Percentiles rank a stretch among this genome's conserved stretches.
Conservation (phyloP, 345 rosid species). For the Mangifera indica region DNA sequence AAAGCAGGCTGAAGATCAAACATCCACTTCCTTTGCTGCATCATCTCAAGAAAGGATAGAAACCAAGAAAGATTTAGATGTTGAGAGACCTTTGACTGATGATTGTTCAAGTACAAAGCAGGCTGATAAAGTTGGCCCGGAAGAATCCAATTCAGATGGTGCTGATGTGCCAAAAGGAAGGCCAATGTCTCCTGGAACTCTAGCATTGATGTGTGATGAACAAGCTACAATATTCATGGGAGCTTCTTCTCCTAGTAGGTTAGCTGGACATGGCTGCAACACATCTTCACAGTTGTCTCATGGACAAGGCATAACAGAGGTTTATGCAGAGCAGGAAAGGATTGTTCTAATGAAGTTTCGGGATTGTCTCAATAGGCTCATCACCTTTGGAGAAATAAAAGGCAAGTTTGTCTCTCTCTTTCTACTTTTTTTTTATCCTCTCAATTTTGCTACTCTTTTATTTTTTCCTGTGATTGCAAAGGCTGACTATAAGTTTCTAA, state of each 20-base stretch:
- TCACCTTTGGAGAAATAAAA: constrained; percentile 82
- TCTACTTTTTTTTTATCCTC: not conserved
- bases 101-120: constrained; percentile 56
- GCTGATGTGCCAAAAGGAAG: constrained; percentile 59
- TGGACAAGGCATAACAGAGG: constrained; percentile 60
- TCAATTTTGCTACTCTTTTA: not conserved
- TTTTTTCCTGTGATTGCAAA: not conserved
- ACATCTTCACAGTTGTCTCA: constrained; percentile 48
- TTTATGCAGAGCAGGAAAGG: constrained; percentile 82
- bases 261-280: constrained; percentile 47
- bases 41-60: constrained; percentile 51
- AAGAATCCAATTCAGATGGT: constrained; percentile 53
- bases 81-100: constrained; percentile 47
- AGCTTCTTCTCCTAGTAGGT: constrained; percentile 61
- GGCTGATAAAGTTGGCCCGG: constrained; percentile 48
- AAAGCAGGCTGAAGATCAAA: constrained; percentile 46
- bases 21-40: constrained; percentile 52
- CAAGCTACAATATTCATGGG: constrained; percentile 79
- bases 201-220: constrained; percentile 99
- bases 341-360: constrained; percentile 68
- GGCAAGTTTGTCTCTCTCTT: constrained; percentile 42
- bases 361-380: constrained; percentile 83
- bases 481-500: constrained; percentile 1
- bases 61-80: constrained; percentile 42
- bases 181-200: constrained; percentile 96